phyloP scores from a whole-genome alignment of 371 early-diverging fungal species.

The Apophysomyces ossiformis region DNA sequence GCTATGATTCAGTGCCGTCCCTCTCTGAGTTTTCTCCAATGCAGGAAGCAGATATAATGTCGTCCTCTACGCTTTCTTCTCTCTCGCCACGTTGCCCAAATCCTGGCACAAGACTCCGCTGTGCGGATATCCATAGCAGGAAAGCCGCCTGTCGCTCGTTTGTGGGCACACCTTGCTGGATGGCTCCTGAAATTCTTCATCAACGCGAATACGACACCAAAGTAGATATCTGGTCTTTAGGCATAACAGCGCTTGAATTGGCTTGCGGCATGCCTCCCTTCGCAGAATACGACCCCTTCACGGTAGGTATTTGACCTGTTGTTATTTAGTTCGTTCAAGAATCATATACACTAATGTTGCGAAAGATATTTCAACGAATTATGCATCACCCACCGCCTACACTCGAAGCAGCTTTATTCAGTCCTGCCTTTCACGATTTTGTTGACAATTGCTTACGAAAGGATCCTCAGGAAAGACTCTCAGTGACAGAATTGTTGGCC shows the following conservation, averaged over 20 bases:
- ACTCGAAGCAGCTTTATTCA: constrained; percentile 18
- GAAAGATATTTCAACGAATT: constrained; percentile 42
- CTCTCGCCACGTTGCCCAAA: not conserved
- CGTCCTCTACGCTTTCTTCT: not conserved
- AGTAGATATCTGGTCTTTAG: constrained; percentile 91
- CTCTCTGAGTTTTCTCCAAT: constrained; percentile 61
- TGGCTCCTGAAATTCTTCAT: constrained; percentile 90
- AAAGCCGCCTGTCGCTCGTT: constrained; percentile 47
- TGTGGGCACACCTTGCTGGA: constrained; percentile 91
- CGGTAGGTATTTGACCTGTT: constrained; percentile 34
- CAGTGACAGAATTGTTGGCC: constrained; percentile 65
- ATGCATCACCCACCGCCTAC: constrained; percentile 45
- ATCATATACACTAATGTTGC: too few species aligned
- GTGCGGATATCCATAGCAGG: constrained; percentile 18
- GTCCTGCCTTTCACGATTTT: constrained; percentile 35
- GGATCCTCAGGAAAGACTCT: constrained; percentile 68
- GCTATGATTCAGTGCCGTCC: constrained; percentile 84
- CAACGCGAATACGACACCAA: constrained; percentile 76
- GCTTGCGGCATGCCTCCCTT: constrained; percentile 94
- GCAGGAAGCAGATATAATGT: constrained; percentile 5
- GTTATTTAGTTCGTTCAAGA: too few species aligned
- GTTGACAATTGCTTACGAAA: constrained; percentile 57
- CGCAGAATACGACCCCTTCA: constrained; percentile 86
- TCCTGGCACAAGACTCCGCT: not conserved
- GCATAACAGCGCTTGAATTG: constrained; percentile 95